phyloP scores from a whole-genome alignment of 306 rosid species.

The Gleditsia sinensis region DNA sequence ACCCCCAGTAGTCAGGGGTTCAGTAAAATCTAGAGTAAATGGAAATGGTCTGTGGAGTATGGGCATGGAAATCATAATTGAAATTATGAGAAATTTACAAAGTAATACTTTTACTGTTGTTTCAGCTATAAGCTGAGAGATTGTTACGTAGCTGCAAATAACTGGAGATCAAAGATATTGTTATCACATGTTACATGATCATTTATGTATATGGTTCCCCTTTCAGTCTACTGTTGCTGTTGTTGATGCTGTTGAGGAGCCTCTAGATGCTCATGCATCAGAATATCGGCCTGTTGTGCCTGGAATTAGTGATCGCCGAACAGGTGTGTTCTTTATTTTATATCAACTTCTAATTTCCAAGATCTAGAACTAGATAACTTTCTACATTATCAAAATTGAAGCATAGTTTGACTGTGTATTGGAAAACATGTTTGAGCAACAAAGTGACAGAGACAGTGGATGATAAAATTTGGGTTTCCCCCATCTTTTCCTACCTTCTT shows the following conservation, averaged over 20 bases:
- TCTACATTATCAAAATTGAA: conserved; percentile 6
- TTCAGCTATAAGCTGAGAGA: not conserved
- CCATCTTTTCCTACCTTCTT: not conserved
- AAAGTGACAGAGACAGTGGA: not conserved
- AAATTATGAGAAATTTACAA: not conserved
- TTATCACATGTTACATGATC: not conserved
- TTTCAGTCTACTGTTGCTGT: conserved; percentile 47
- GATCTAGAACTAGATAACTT: not conserved
- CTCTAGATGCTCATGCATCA: conserved; percentile 32
- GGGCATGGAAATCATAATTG: not conserved
- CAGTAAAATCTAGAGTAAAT: not conserved
- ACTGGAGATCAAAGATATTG: conserved; percentile 5
- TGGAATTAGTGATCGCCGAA: conserved; percentile 69
- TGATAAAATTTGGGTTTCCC: conserved; percentile 10
- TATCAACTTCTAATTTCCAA: not conserved
- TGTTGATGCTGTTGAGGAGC: conserved; percentile 37
- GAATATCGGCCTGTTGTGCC: conserved; percentile 65
- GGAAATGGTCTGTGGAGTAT: not conserved
- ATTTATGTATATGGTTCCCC: conserved; percentile 19
- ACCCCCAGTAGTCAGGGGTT: not conserved
- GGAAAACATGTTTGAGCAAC: not conserved
- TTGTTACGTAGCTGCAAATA: not conserved
- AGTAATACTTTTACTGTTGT: not conserved
- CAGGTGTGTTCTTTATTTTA: conserved; percentile 48
- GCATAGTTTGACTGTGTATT: not conserved